Conservation (phyloP, 2,329 filamentous ascomycete species). For the Exophiala sideris region DNA sequence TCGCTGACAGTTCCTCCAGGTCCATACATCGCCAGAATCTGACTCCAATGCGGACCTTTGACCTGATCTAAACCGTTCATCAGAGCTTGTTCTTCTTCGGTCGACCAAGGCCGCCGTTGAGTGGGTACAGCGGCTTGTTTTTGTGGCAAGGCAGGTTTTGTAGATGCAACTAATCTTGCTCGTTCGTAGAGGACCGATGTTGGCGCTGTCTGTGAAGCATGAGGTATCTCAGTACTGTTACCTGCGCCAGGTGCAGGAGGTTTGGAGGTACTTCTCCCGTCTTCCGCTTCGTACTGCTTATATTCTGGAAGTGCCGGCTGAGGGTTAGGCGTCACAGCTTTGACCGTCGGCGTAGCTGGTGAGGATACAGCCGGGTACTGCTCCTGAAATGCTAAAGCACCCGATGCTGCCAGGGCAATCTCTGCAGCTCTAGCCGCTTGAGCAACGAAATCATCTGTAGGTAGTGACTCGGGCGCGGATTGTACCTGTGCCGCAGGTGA, state of each 20-base stretch:
- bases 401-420: conserved; percentile 46
- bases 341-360: conserved; percentile 16
- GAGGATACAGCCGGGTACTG: conserved; percentile 26
- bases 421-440: conserved; percentile 48
- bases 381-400: conserved; percentile 16
- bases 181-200: conserved; percentile 58
- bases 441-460: conserved; percentile 45
- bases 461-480: background rate
- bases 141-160: conserved; percentile 53
- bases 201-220: conserved; percentile 46
- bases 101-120: conserved; percentile 75
- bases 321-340: conserved; percentile 6
- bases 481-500: background rate
- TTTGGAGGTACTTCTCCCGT: background rate
- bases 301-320: conserved; percentile 2
- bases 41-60: conserved; percentile 88
- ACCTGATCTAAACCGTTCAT: conserved; percentile 86
- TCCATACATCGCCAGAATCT: conserved; percentile 82
- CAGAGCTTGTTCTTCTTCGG: conserved; percentile 83
- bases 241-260: background rate
- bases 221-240: conserved; percentile 22
- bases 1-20: conserved; percentile 74
- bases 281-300: conserved; percentile 7
- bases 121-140: conserved; percentile 53
- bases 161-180: conserved; percentile 54